Conservation (phyloP, 192 early-diverging fungal species). For the Physocladia obscura region DNA sequence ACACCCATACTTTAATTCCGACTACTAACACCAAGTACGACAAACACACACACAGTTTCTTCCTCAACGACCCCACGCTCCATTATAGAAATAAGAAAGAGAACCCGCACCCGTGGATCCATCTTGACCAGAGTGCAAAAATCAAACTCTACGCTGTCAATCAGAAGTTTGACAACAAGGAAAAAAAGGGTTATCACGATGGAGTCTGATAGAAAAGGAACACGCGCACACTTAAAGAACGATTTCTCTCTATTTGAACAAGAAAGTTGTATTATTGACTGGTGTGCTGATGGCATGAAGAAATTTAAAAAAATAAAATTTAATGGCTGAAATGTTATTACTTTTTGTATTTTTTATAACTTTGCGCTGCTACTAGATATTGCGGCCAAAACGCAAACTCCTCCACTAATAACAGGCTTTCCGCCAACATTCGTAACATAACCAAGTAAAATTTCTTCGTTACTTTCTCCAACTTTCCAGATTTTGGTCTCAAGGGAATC, state of each 20-base stretch:
- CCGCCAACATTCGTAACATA: conserved; percentile 62
- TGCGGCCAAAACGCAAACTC: conserved; percentile 36
- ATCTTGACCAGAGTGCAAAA: conserved; percentile 17
- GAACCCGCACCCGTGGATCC: conserved; percentile 10
- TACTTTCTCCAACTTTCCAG: conserved; percentile 62
- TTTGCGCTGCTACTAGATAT: no score
- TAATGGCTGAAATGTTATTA: no score
- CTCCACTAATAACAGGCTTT: conserved; percentile 62
- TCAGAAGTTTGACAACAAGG: conserved; percentile 16
- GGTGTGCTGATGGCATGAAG: no score
- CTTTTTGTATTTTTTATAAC: no score
- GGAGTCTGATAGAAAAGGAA: no score
- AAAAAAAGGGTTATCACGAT: conserved; percentile 16
- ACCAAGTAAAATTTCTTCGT: conserved; percentile 38
- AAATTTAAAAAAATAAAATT: no score
- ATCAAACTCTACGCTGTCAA: conserved; percentile 27
- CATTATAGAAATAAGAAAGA: conserved; percentile 18
- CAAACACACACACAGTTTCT: background rate
- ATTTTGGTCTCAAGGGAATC: conserved; percentile 68
- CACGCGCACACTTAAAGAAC: no score
- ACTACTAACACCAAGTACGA: background rate
- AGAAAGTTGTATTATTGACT: no score
- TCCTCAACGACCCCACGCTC: conserved; percentile 22
- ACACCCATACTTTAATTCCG: no score
- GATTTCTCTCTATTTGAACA: no score